A percentile compares a stretch with the other conserved stretches of the same genome.
Conservation (phyloP, 2,329 filamentous ascomycete genomes). For the Phoma sp. region DNA sequence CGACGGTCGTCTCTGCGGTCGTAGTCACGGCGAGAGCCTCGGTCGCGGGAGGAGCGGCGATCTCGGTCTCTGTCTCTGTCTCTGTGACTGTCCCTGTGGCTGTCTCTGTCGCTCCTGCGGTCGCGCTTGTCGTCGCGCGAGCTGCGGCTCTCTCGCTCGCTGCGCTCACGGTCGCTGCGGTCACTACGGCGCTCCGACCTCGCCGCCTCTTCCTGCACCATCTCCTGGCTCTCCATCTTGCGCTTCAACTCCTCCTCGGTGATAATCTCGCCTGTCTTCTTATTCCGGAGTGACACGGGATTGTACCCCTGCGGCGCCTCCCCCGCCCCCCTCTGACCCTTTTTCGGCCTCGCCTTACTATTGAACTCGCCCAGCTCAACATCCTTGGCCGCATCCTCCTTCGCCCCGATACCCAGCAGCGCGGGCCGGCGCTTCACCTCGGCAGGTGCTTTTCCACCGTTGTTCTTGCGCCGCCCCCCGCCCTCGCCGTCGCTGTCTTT, state of each 20-base stretch:
- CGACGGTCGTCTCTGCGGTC: too few species aligned
- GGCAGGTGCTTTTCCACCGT: conserved; percentile 59
- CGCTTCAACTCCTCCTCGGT: conserved; percentile 66
- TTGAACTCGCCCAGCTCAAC: conserved; percentile 80
- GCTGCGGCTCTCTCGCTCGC: conserved; percentile 22
- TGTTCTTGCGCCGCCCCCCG: conserved; percentile 46
- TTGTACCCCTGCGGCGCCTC: conserved; percentile 61
- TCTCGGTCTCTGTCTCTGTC: conserved; percentile 23
- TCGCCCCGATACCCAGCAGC: conserved; percentile 86
- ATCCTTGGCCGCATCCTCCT: conserved; percentile 66
- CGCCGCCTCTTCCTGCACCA: conserved; percentile 45
- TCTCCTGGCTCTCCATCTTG: conserved; percentile 57
- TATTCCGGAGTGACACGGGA: conserved; percentile 65
- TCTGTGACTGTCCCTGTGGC: conserved; percentile 25
- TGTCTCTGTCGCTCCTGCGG: conserved; percentile 26
- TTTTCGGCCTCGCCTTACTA: conserved; percentile 57
- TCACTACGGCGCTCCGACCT: conserved; percentile 13
- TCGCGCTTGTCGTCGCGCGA: background rate
- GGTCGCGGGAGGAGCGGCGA: too few species aligned
- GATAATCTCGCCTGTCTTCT: conserved; percentile 65
- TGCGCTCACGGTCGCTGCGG: conserved; percentile 20
- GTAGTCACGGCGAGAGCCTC: too few species aligned
- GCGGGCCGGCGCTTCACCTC: conserved; percentile 75
- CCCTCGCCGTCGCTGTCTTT: conserved; percentile 68
- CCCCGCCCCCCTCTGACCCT: conserved; percentile 47